phyloP scores from a whole-genome alignment of 2,329 filamentous ascomycete genomes.

The Tolypocladium paradoxum region DNA sequence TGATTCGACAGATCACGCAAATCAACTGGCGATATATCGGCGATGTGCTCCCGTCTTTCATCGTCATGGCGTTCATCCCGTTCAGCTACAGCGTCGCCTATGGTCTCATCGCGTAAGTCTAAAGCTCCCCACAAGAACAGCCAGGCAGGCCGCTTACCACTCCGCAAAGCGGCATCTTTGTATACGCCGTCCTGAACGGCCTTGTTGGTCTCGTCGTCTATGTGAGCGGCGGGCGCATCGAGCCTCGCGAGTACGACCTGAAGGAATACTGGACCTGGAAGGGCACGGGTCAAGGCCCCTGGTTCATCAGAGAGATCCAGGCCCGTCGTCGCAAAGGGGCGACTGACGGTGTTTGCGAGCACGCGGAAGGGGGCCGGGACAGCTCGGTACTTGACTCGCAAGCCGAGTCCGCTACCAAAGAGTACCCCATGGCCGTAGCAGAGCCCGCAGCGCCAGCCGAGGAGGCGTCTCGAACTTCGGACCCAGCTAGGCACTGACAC shows the following conservation, averaged over 20 bases:
- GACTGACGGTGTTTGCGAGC: neutral
- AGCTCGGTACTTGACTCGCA: conserved; percentile 6
- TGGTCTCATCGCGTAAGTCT: conserved; percentile 57
- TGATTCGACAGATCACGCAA: conserved; percentile 63
- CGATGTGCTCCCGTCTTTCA: conserved; percentile 64
- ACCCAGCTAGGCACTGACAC: neutral
- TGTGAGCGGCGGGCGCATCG: conserved; percentile 29
- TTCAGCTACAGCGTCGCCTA: conserved; percentile 73
- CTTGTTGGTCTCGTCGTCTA: conserved; percentile 34
- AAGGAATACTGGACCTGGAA: conserved; percentile 48
- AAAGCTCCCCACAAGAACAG: neutral
- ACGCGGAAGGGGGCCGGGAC: conserved; percentile 3
- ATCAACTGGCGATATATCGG: conserved; percentile 72
- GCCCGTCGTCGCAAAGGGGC: conserved; percentile 1
- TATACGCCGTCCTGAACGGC: conserved; percentile 38
- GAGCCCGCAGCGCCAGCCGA: neutral
- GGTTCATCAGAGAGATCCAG: conserved; percentile 31
- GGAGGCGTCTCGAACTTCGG: neutral
- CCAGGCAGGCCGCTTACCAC: neutral
- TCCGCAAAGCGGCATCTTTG: conserved; percentile 37
- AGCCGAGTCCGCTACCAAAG: conserved; percentile 13
- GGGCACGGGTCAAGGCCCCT: conserved; percentile 34
- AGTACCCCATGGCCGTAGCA: neutral
- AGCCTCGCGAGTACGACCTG: conserved; percentile 40
- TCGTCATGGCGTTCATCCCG: conserved; percentile 65